phyloP scores from a whole-genome alignment of 1,284 basidiomycete species.

The Boletus sp. region DNA sequence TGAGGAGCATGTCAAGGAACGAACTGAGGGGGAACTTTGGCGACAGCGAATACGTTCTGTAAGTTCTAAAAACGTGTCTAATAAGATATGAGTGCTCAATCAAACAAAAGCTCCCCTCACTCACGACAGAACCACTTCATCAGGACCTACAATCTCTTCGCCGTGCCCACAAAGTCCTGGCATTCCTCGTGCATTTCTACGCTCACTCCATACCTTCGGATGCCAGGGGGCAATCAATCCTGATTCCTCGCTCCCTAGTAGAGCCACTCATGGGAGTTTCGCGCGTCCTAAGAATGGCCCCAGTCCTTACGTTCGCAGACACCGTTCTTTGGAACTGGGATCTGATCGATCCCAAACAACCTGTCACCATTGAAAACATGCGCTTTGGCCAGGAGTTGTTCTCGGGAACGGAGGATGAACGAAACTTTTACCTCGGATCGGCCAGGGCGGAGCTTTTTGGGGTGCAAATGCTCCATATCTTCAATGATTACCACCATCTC shows the following conservation, averaged over 20 bases:
- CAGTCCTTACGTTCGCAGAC: constrained; percentile 93
- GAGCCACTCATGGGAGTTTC: constrained; percentile 82
- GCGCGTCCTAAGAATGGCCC: constrained; percentile 76
- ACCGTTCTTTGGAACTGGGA: constrained; percentile 95
- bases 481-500: constrained; percentile 77
- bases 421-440: constrained; percentile 85
- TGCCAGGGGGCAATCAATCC: constrained; percentile 37
- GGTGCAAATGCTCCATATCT: constrained; percentile 80
- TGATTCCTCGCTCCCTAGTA: constrained; percentile 74
- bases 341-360: constrained; percentile 50
- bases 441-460: constrained; percentile 85
- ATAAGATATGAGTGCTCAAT: constrained; percentile 13
- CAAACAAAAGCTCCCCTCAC: constrained; percentile 58
- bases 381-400: constrained; percentile 65
- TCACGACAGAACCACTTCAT: constrained; percentile 53
- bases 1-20: constrained; percentile 46
- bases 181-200: constrained; percentile 89
- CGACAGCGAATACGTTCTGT: constrained; percentile 61
- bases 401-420: constrained; percentile 83
- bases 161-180: constrained; percentile 84
- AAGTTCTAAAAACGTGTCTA: constrained; percentile 30
- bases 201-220: constrained; percentile 69
- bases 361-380: constrained; percentile 59
- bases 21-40: constrained; percentile 61
- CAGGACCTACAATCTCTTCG: constrained; percentile 60